Conservation (phyloP, 2,329 filamentous ascomycete species). For the Aspergillus sp. region DNA sequence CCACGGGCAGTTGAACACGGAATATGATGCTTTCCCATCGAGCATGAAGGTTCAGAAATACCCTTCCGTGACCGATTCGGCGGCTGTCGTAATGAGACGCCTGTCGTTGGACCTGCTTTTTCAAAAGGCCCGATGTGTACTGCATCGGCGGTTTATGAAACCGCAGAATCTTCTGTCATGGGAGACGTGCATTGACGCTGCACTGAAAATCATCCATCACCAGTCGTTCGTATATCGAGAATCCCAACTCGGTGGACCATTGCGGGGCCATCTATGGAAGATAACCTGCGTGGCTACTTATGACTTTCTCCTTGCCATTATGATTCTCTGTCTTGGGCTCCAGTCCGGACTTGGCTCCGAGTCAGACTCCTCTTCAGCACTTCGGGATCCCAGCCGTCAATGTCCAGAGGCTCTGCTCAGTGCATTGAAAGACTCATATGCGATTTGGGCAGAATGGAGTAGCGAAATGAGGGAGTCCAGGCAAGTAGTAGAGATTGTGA, state of each 20-base stretch:
- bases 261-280: constrained; percentile 39
- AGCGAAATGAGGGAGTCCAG: background rate
- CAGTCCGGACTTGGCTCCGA: constrained; percentile 10
- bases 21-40: background rate
- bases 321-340: constrained; percentile 42
- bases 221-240: constrained; percentile 40
- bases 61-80: background rate
- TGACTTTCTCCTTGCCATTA: constrained; percentile 42
- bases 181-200: constrained; percentile 40
- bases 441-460: background rate
- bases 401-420: background rate
- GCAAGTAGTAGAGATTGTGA: background rate
- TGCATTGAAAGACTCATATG: background rate
- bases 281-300: constrained; percentile 35
- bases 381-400: background rate
- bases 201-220: constrained; percentile 37
- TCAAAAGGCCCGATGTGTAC: constrained; percentile 2
- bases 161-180: constrained; percentile 35
- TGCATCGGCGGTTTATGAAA: constrained; percentile 15
- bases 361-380: background rate
- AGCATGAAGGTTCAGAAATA: background rate
- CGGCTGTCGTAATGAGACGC: background rate
- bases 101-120: background rate
- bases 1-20: constrained; percentile 13
- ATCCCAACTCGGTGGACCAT: constrained; percentile 32